Evolutionary conservation across 2,329 filamentous ascomycete species (phyloP), one percentile per base, ranked within the genome.

Genomic region (Beauveria pseudobassiana): DNA sequence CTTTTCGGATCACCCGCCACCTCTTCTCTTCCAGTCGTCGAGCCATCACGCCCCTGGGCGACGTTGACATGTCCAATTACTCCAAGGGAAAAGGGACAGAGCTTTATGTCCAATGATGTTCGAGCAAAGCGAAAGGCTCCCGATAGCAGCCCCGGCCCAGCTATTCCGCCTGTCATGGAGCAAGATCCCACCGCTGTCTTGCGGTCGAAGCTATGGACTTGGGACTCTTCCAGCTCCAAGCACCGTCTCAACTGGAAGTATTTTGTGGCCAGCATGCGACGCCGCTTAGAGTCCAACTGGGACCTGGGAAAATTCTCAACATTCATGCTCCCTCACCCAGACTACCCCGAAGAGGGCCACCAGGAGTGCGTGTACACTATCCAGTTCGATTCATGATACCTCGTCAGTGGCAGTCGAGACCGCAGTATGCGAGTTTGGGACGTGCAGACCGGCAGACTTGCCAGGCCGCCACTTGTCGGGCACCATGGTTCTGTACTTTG

Each of bases 371-470:
- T 99, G 14, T 99, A 99, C 74, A 93, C 91, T 2, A 86, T 99
- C 59, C 93, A 99, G 72, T 96, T 93, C 70, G 88, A 88, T 59
- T 82, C 88, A 1, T 87, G 91, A 65, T 95, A 88, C 72, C 82
- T 99, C 10, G 93, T 98, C 55, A 98, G 93, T 70, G 95, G 95
- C 18, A 98, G 93, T 69, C 84, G 95, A 59, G 95, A 99, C 71
- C 87, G 85, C 66, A 91, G 90, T 0, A 84, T 99, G 66, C 87
- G 93, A 46, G 87, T 97, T 55, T 99, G 95, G 95, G 86, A 96
- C 72, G 78, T 98, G 65, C 84, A 90, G 50, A 96, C 89, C 0
- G 87, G 88, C 63, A 85, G 93, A 42, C 78, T 97, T n/a, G 79
- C 88, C 20, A 81, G 87, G 40, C 80, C 81, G n/a, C 91, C 92